phyloP scores from a whole-genome alignment of 2,329 filamentous ascomycete genomes.

The Ploettnerulaceae sp. region DNA sequence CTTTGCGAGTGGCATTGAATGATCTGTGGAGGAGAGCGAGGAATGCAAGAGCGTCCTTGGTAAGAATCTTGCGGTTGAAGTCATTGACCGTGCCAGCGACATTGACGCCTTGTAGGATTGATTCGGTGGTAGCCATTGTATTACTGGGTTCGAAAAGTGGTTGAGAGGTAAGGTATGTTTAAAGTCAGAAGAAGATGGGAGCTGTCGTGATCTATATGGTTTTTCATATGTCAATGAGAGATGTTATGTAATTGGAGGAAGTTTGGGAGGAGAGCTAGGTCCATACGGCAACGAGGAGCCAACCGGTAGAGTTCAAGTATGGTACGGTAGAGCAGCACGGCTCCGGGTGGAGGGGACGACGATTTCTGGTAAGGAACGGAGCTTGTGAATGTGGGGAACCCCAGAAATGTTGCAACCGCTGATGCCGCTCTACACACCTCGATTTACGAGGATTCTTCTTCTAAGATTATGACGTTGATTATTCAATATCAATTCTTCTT shows the following conservation, averaged over 20 bases:
- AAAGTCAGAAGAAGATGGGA: conserved; percentile 6
- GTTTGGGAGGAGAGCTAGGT: conserved; percentile 4
- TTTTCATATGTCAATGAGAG: conserved; percentile 13
- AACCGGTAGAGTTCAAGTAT: conserved; percentile 15
- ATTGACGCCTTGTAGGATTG: conserved; percentile 81
- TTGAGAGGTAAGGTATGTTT: conserved; percentile 1
- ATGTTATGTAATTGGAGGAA: conserved; percentile 7
- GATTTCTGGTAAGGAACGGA: conserved; percentile 8
- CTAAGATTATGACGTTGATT: conserved; percentile 1
- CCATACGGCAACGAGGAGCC: conserved; percentile 16
- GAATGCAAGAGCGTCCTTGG: conserved; percentile 84
- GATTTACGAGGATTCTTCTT: not conserved
- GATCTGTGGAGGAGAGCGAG: conserved; percentile 90
- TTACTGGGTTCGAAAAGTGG: conserved; percentile 2
- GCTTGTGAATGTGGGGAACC: conserved; percentile 30
- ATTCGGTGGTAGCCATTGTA: conserved; percentile 63
- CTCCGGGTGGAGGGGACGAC: conserved; percentile 22
- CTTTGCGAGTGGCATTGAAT: conserved; percentile 86
- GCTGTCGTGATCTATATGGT: conserved; percentile 15
- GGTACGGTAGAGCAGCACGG: conserved; percentile 19
- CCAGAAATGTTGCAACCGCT: conserved; percentile 9
- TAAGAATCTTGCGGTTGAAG: conserved; percentile 83
- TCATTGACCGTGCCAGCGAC: conserved; percentile 77
- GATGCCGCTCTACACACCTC: conserved; percentile 15
- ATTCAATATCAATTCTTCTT: not conserved